phyloP scores from a whole-genome alignment of 352 stramenopile species.

The Phytopythium cucurbitacearum region DNA sequence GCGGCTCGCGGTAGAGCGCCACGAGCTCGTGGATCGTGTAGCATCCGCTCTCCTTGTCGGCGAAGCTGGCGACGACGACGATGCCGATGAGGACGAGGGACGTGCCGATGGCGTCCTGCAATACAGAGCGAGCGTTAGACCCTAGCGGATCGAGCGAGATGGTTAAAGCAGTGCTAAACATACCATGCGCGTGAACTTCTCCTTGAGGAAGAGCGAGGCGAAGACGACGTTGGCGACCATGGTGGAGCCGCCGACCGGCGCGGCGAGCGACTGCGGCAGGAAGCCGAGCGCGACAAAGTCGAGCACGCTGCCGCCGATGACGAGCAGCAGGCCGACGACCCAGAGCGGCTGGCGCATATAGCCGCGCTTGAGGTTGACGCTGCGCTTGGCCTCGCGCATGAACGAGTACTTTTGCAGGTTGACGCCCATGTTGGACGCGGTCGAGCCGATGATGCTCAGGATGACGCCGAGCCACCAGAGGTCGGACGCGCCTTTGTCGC shows the following conservation, averaged over 20 bases:
- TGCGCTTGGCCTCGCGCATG: slow-evolving; percentile 73
- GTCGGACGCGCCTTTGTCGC: not conserved
- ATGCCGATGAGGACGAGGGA: slow-evolving; percentile 65
- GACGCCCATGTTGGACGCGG: slow-evolving; percentile 81
- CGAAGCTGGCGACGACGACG: slow-evolving; percentile 75
- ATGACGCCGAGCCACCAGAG: slow-evolving; percentile 82
- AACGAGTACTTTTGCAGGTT: slow-evolving; percentile 90
- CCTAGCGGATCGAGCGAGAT: too few species aligned
- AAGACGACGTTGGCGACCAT: slow-evolving; percentile 86
- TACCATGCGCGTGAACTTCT: slow-evolving; percentile 52
- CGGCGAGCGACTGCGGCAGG: slow-evolving; percentile 74
- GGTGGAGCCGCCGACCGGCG: slow-evolving; percentile 69
- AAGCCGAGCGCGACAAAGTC: slow-evolving; percentile 82
- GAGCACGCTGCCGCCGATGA: slow-evolving; percentile 61
- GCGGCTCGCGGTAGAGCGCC: slow-evolving; percentile 49
- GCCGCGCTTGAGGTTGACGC: slow-evolving; percentile 50
- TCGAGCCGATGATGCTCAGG: slow-evolving; percentile 60
- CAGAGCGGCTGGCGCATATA: slow-evolving; percentile 76
- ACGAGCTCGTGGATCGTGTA: slow-evolving; percentile 78
- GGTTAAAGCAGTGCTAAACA: too few species aligned
- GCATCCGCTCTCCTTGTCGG: slow-evolving; percentile 65
- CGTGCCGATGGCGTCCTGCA: slow-evolving; percentile 61
- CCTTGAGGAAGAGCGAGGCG: slow-evolving; percentile 72
- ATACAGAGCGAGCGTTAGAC: slow-evolving; percentile 1
- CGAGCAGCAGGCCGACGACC: slow-evolving; percentile 70